These are phyloP conservation scores for Amaranthus palmeri DNA, from an alignment of 148 eudicot species.

Conservation along the genomic window DNA sequence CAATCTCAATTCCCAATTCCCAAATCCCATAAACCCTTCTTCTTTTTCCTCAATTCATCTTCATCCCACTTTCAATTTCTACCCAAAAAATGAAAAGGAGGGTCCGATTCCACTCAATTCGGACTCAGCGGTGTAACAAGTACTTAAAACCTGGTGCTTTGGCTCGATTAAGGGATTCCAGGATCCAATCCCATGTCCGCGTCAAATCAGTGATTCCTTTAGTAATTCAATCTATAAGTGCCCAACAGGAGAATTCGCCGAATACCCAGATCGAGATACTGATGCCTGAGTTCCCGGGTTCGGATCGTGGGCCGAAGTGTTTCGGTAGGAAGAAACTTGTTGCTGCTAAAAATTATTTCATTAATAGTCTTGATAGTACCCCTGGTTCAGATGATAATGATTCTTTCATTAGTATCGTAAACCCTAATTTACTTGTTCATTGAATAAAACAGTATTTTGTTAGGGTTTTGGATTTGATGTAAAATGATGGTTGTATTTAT, in stretches of 20 bases:
- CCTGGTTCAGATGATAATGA: background rate
- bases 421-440: conserved; percentile 32
- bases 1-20: background rate
- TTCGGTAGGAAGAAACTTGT: conserved; percentile 30
- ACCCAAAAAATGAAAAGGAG: conserved; percentile 18
- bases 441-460: conserved; percentile 16
- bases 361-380: conserved; percentile 1
- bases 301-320: conserved; percentile 26
- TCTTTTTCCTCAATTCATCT: background rate
- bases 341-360: conserved; percentile 22
- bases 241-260: background rate
- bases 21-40: background rate
- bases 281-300: conserved; percentile 17
- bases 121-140: conserved; percentile 20
- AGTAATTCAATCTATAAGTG: background rate
- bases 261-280: conserved; percentile 9
- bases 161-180: conserved; percentile 32
- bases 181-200: conserved; percentile 13
- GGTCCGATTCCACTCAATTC: conserved; percentile 1
- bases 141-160: conserved; percentile 37
- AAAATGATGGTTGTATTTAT: conserved; percentile 5
- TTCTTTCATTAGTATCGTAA: conserved; percentile 1
- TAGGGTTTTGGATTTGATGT: conserved; percentile 6
- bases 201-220: conserved; percentile 5
- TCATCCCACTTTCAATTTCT: too few species aligned